Conservation (phyloP, 2,329 filamentous ascomycete species). For the Fusarium citri region DNA sequence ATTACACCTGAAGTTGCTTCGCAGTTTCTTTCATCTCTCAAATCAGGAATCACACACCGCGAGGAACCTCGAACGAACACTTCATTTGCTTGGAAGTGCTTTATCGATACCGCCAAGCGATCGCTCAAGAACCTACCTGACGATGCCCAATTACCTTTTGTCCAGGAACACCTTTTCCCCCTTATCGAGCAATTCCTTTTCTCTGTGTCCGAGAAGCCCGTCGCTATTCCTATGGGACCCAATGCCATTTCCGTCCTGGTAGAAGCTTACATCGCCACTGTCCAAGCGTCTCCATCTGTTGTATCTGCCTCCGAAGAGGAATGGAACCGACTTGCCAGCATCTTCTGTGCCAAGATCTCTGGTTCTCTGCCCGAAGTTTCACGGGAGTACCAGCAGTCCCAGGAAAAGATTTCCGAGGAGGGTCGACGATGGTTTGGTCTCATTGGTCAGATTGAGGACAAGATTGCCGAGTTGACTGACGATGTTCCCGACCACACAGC, state of each 20-base stretch:
- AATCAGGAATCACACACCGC: slow-evolving; percentile 76
- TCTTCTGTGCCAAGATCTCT: slow-evolving; percentile 74
- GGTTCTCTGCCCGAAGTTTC: slow-evolving; percentile 85
- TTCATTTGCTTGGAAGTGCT: slow-evolving; percentile 78
- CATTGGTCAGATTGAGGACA: slow-evolving; percentile 58
- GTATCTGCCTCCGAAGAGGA: slow-evolving; percentile 64
- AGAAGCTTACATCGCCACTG: slow-evolving; percentile 60
- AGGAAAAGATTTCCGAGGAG: slow-evolving; percentile 74
- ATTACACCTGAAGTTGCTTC: slow-evolving; percentile 62
- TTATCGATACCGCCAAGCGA: slow-evolving; percentile 72
- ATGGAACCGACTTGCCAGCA: slow-evolving; percentile 72
- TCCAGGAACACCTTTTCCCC: slow-evolving; percentile 64
- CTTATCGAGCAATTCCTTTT: slow-evolving; percentile 67
- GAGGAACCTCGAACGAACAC: slow-evolving; percentile 80
- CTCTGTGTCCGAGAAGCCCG: slow-evolving; percentile 55
- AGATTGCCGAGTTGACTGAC: slow-evolving; percentile 37
- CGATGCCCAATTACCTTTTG: slow-evolving; percentile 59
- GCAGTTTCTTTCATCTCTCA: slow-evolving; percentile 74
- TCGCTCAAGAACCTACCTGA: slow-evolving; percentile 61
- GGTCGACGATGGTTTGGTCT: slow-evolving; percentile 76
- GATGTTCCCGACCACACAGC: slow-evolving; percentile 47
- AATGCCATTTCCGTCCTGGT: slow-evolving; percentile 57
- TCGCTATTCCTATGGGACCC: slow-evolving; percentile 48
- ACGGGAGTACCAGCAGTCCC: slow-evolving; percentile 78
- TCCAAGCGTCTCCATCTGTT: slow-evolving; percentile 55